These are phyloP conservation scores for Silene noctiflora DNA, from an alignment of 179 eudicot genomes.

Conservation along the genomic window DNA sequence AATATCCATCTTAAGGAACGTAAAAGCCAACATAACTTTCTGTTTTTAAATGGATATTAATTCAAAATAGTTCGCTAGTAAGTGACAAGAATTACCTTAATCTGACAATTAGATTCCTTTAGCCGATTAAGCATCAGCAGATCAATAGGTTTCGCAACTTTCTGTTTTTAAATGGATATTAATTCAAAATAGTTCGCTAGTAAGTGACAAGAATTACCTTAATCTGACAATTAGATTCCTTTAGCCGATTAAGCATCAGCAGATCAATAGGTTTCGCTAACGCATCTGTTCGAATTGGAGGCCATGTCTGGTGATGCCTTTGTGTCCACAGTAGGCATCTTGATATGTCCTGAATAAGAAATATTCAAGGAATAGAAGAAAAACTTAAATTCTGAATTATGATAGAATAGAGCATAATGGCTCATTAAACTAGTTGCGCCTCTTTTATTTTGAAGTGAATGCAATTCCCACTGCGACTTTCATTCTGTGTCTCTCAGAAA, in stretches of 20 bases:
- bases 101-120: constrained; percentile 85
- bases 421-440: not conserved
- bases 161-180: not conserved
- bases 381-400: not conserved
- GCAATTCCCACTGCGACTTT: not conserved
- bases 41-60: not conserved
- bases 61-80: not conserved
- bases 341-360: constrained; percentile 70
- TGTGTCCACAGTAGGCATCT: constrained; percentile 98
- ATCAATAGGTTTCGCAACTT: constrained; percentile 83
- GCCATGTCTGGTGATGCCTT: constrained; percentile 99
- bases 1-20: not conserved
- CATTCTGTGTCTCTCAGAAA: not conserved
- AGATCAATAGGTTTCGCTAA: constrained; percentile 79
- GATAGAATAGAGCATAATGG: not conserved
- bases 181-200: not conserved
- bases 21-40: not conserved
- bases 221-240: constrained; percentile 86
- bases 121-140: constrained; percentile 82
- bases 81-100: constrained; percentile 51
- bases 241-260: constrained; percentile 82
- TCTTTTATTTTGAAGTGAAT: not conserved
- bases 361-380: not conserved
- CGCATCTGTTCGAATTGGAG: constrained; percentile 88
- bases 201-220: constrained; percentile 45